Conservation (phyloP, 345 rosid species). For the Pistacia vera region DNA sequence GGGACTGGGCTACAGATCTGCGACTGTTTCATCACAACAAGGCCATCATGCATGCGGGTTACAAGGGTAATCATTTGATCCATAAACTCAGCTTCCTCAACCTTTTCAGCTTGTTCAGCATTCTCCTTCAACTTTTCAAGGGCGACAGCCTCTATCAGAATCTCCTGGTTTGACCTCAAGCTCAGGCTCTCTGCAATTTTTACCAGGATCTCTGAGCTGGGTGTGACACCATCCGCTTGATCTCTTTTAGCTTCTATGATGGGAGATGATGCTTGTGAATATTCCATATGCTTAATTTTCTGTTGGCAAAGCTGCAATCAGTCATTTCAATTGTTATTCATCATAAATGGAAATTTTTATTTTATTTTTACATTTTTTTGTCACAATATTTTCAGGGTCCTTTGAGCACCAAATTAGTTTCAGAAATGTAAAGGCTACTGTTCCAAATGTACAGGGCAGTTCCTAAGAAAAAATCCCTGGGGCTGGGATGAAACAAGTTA, state of each 20-base stretch:
- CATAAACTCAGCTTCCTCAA: slow-evolving; percentile 69
- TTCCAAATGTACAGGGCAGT: background rate
- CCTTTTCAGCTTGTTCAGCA: slow-evolving; percentile 85
- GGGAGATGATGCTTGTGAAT: slow-evolving; percentile 55
- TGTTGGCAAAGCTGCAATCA: slow-evolving; percentile 68
- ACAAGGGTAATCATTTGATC: slow-evolving; percentile 70
- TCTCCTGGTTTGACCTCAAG: slow-evolving; percentile 88
- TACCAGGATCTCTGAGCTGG: slow-evolving; percentile 63
- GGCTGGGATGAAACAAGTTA: background rate
- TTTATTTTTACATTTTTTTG: background rate
- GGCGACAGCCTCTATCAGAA: slow-evolving; percentile 91
- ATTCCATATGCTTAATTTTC: slow-evolving; percentile 62
- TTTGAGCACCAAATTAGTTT: slow-evolving; percentile 7
- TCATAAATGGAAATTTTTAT: background rate
- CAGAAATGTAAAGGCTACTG: background rate
- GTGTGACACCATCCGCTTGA: slow-evolving; percentile 59
- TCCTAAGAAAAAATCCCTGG: background rate
- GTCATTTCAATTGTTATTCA: slow-evolving; percentile 29
- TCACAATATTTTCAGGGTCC: background rate
- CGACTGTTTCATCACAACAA: slow-evolving; percentile 75
- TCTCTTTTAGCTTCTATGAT: slow-evolving; percentile 66
- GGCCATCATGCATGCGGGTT: slow-evolving; percentile 75
- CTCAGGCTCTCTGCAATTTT: slow-evolving; percentile 72
- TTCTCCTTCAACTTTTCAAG: slow-evolving; percentile 93
- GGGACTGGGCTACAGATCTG: slow-evolving; percentile 72